Evolutionary conservation across 2,329 filamentous ascomycete species (phyloP), one percentile per base, ranked within the genome.

Genomic region (Parasarocladium wereldwijsianum): DNA sequence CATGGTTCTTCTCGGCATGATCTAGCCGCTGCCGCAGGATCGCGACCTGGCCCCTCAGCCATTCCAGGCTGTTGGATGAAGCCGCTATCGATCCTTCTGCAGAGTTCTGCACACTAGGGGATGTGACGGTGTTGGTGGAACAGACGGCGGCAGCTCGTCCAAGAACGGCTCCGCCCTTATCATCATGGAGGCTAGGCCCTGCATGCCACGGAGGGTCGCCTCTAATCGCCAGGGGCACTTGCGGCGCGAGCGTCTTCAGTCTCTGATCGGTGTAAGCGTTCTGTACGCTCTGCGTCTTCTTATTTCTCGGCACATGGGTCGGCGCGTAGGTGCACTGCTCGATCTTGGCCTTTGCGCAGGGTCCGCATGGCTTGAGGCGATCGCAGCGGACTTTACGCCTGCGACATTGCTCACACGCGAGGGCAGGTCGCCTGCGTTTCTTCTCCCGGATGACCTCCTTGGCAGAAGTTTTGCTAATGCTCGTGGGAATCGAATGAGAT

Each of bases 341-440:
- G 23, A 62, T 65, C 38, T 61, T 62, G 14, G 67, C 66, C 37
- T 64, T 62, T n/a, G 64, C 35, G 41, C 73, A 77, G 34, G 72
- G 70, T 35, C 55, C 60, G 40, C 72, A 77, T 1, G 73, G 73
- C 6, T 51, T 47, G 34, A 63, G 62, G 28, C 67, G 64, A 41
- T 77, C 65, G 42, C 72, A 77, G 26, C 62, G 60, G 34, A 76
- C 65, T 46, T 77, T 78, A 23, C 70, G 66, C 32, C 51, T 60
- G 24, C 71, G 57, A 41, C 73, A 77, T 24, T 69, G 55, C 38
- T 60, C 51, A 43, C 70, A 75, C 2, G 70, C 69, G 18, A 62
- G 46, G 3, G 57, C 48, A 19, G 54, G 55, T 12, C 52, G 47
- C 30, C 54, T 47, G 8, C 54, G 44, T 34, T 55, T 57, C 50